These are phyloP conservation scores for Saccharomycopsis selenospora DNA, from an alignment of 805 yeast species.

Conservation along the genomic window DNA sequence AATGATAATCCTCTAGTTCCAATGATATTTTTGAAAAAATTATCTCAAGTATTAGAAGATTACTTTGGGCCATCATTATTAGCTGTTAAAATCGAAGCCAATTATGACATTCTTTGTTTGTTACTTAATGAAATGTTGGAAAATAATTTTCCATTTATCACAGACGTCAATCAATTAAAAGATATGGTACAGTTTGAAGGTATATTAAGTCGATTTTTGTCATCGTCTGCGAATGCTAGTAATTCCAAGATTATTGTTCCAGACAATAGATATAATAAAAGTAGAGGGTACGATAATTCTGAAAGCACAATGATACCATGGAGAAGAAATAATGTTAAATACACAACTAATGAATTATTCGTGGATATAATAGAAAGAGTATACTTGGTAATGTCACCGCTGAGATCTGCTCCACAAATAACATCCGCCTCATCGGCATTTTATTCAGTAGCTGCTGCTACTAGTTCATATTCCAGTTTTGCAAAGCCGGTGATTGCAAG, in stretches of 20 bases:
- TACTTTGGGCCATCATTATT: conserved; percentile 55
- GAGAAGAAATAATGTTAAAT: conserved; percentile 66
- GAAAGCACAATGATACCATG: conserved; percentile 50
- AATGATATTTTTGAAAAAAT: conserved; percentile 41
- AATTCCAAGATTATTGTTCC: conserved; percentile 17
- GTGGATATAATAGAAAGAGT: conserved; percentile 72
- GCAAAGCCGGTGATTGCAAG: conserved; percentile 41
- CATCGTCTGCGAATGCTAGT: conserved; percentile 31
- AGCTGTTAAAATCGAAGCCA: conserved; percentile 52
- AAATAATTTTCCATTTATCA: conserved; percentile 62
- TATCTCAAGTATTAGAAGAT: conserved; percentile 46
- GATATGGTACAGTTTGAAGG: conserved; percentile 64
- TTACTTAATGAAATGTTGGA: conserved; percentile 74
- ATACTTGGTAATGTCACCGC: conserved; percentile 44
- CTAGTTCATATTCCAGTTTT: conserved; percentile 19
- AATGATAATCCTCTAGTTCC: conserved; percentile 46
- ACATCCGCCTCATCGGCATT: conserved; percentile 23
- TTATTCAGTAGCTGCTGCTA: conserved; percentile 24
- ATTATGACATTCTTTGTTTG: conserved; percentile 63
- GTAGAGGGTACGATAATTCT: conserved; percentile 7
- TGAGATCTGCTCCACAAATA: conserved; percentile 13
- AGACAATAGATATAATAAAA: neutral
- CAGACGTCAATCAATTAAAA: conserved; percentile 63
- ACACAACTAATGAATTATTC: conserved; percentile 77
- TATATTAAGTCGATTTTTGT: conserved; percentile 44